phyloP scores from a whole-genome alignment of 495 filamentous ascomycete species.

The Pseudoneurospora amorphoporcata region DNA sequence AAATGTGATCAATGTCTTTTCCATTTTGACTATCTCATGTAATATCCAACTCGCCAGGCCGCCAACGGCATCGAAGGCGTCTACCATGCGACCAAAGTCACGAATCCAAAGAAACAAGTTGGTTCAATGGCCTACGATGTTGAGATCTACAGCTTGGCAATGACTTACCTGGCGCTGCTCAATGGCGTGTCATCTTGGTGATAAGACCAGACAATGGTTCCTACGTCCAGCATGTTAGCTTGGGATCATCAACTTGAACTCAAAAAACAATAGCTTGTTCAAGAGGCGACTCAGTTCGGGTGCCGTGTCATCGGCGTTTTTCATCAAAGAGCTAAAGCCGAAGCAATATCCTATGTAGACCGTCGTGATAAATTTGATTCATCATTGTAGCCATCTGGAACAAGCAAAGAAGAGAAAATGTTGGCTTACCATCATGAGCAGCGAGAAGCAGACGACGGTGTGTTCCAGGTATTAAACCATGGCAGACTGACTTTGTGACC shows the following conservation, averaged over 20 bases:
- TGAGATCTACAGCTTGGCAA: neutral
- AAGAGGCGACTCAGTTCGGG: conserved; percentile 42
- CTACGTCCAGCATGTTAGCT: conserved; percentile 9
- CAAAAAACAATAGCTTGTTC: neutral
- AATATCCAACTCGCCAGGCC: neutral
- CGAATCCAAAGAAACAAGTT: neutral
- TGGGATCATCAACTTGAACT: neutral
- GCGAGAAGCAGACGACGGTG: neutral
- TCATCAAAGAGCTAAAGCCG: conserved; percentile 52
- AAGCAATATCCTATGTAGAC: conserved; percentile 78
- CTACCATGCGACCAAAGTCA: neutral
- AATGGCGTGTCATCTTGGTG: neutral
- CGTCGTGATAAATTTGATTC: conserved; percentile 82
- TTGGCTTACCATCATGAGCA: conserved; percentile 7
- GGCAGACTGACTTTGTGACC: conserved; percentile 3
- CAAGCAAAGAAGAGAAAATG: neutral
- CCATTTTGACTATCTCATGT: neutral
- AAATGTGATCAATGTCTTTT: neutral
- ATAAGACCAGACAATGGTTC: neutral
- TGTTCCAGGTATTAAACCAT: neutral
- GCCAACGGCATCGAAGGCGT: neutral
- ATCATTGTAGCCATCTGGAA: conserved; percentile 37
- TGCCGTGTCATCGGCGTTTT: conserved; percentile 85
- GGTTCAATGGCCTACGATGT: neutral
- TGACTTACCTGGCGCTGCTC: neutral